These are phyloP conservation scores for Ceratopteris richardii DNA, from an alignment of 75 land plant species.

Conservation along the genomic window DNA sequence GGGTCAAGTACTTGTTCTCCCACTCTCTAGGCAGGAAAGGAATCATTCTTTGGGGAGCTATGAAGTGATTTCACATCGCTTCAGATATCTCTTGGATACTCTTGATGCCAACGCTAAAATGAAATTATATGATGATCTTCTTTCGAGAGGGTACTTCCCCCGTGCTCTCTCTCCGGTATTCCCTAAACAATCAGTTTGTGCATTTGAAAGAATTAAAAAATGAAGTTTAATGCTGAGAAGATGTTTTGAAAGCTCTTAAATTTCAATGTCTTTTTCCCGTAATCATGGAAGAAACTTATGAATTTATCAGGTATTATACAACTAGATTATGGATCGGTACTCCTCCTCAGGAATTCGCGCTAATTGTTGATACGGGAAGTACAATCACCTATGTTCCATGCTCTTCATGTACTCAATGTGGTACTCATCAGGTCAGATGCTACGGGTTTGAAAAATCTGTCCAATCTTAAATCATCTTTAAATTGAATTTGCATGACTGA, in stretches of 20 bases:
- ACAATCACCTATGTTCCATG: conserved; percentile 99
- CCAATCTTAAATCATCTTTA: neutral
- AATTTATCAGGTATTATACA: conserved; percentile 77
- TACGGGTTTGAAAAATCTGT: too few species aligned
- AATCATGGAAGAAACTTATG: too few species aligned
- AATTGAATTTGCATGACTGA: too few species aligned
- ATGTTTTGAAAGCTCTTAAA: neutral
- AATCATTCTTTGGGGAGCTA: neutral
- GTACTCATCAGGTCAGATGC: conserved; percentile 68
- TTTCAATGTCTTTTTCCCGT: conserved; percentile 7
- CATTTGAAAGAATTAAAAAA: neutral
- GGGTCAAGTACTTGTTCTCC: neutral
- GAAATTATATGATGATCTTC: conserved; percentile 86
- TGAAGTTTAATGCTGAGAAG: neutral
- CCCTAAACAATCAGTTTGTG: too few species aligned
- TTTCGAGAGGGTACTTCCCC: conserved; percentile 60
- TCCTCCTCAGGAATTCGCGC: conserved; percentile 87
- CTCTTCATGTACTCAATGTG: conserved; percentile 72
- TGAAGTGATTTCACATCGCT: neutral
- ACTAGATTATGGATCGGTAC: conserved; percentile 82
- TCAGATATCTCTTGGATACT: neutral
- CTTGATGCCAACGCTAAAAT: conserved; percentile 54
- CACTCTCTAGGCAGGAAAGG: neutral
- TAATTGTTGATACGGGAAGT: conserved; percentile 97
- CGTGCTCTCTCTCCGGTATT: too few species aligned